phyloP scores from a whole-genome alignment of 2,329 filamentous ascomycete species.

The Aspergillus ochraceoroseus region DNA sequence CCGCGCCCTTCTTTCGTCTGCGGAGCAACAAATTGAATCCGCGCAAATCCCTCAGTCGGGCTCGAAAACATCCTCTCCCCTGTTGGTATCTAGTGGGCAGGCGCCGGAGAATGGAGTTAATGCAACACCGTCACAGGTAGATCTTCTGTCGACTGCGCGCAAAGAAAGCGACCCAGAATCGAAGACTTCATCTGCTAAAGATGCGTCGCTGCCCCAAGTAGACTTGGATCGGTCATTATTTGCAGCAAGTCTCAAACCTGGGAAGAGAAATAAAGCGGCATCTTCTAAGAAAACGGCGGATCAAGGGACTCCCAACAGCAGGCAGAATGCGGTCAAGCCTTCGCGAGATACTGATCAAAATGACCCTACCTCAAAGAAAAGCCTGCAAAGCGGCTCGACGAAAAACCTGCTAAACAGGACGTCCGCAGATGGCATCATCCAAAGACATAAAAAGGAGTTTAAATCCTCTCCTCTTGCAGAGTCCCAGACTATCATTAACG shows the following conservation, averaged over 20 bases:
- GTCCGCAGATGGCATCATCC: conserved; percentile 10
- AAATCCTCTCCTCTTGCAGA: conserved; percentile 33
- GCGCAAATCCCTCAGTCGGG: conserved; percentile 18
- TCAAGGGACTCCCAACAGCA: conserved; percentile 2
- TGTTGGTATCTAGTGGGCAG: too few species aligned
- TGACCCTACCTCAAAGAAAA: background rate
- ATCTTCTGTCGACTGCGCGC: too few species aligned
- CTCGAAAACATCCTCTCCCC: too few species aligned
- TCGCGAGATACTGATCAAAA: background rate
- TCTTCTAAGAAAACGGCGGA: conserved; percentile 3
- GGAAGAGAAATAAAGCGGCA: conserved; percentile 13
- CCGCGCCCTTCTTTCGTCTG: conserved; percentile 18
- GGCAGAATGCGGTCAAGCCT: background rate
- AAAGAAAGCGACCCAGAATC: conserved; percentile 4
- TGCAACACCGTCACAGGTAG: too few species aligned
- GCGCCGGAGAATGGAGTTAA: too few species aligned
- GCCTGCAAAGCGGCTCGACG: background rate
- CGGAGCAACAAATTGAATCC: conserved; percentile 13
- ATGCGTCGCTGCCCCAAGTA: conserved; percentile 2
- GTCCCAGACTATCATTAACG: conserved; percentile 20
- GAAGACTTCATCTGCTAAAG: background rate
- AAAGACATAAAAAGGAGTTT: conserved; percentile 23
- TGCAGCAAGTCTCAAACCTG: conserved; percentile 24
- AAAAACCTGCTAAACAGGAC: conserved; percentile 3
- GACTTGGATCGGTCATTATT: conserved; percentile 28